phyloP scores from a whole-genome alignment of 768 basidiomycete species.

The Auricularia sp. region DNA sequence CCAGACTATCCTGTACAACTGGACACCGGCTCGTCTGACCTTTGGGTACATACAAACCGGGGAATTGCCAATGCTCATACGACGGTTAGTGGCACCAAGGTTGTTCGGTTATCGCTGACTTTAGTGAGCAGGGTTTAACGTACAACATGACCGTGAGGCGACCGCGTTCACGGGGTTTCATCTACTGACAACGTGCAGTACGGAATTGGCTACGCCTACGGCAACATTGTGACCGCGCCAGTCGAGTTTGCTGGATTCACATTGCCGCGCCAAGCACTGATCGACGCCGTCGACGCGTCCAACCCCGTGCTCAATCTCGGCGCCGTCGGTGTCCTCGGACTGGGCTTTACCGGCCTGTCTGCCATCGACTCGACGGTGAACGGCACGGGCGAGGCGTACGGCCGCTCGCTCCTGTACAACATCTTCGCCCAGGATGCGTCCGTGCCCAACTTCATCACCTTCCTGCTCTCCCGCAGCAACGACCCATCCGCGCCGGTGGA shows the following conservation, averaged over 20 bases:
- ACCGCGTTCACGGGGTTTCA: too few relatives aligned
- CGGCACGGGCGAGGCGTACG: constrained; percentile 41
- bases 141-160: constrained; percentile 55
- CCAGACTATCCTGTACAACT: constrained; percentile 66
- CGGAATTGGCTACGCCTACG: constrained; percentile 70
- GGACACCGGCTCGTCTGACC: constrained; percentile 78
- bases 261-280: constrained; percentile 56
- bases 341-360: constrained; percentile 73
- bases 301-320: constrained; percentile 70
- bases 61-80: constrained; percentile 18
- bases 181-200: constrained; percentile 37
- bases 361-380: constrained; percentile 56
- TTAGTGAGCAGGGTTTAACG: constrained; percentile 27
- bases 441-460: constrained; percentile 74
- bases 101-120: constrained; percentile 9
- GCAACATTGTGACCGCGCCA: constrained; percentile 50
- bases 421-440: constrained; percentile 56
- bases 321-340: constrained; percentile 60
- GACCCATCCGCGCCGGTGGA: constrained; percentile 44
- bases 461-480: constrained; percentile 55
- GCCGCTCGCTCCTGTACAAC: constrained; percentile 67
- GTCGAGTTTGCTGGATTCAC: constrained; percentile 60
- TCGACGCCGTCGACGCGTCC: constrained; percentile 51
- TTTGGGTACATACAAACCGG: constrained; percentile 43
- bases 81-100: constrained; percentile 22